Conservation (phyloP, 495 filamentous ascomycete species). For the Penicillium samsonianum region DNA sequence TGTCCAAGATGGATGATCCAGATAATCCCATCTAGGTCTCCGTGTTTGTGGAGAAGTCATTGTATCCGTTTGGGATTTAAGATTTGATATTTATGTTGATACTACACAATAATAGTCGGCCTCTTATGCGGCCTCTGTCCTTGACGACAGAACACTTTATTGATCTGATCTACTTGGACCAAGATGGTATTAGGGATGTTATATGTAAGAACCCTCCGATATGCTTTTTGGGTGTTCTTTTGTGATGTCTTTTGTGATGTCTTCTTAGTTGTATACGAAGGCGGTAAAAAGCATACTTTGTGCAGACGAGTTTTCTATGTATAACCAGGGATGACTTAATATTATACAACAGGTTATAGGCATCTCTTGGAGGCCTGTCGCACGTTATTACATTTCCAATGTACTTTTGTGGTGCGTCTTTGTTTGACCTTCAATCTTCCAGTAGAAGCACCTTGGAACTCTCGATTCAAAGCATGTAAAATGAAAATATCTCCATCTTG, state of each 20-base stretch:
- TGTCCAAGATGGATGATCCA: conserved; percentile 61
- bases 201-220: too few relatives aligned
- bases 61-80: neutral
- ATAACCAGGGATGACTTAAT: neutral
- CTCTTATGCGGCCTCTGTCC: too few relatives aligned
- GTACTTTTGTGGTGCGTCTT: neutral
- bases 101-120: too few relatives aligned
- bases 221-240: too few relatives aligned
- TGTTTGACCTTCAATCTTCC: neutral
- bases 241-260: too few relatives aligned
- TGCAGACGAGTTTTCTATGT: too few relatives aligned
- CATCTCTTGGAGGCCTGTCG: neutral
- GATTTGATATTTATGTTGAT: neutral
- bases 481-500: neutral
- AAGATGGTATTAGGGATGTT: too few relatives aligned
- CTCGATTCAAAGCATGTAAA: neutral
- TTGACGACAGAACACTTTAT: too few relatives aligned
- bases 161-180: too few relatives aligned
- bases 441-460: neutral
- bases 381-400: neutral
- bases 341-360: neutral
- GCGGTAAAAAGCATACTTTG: too few relatives aligned
- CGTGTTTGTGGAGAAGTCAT: neutral
- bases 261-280: too few relatives aligned
- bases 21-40: conserved; percentile 9